Percentiles rank a stretch among this genome's conserved stretches.
Evolutionary conservation across 2,329 filamentous ascomycete genomes (phyloP).

Genomic region (Talaromyces verruculosus): DNA sequence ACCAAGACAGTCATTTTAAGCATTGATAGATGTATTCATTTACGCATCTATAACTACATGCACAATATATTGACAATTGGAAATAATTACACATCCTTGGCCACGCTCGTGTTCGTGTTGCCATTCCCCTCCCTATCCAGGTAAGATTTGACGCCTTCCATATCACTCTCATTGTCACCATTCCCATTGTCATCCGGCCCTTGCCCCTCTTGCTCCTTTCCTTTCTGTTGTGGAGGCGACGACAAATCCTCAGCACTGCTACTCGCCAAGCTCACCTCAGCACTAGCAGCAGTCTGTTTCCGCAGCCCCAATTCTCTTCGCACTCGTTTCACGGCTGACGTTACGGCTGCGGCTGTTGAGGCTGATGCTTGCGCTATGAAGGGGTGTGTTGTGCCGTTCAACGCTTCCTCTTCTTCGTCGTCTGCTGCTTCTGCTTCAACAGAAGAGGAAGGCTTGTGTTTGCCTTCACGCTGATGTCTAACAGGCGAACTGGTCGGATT

Average conservation of each 20-base stretch:
- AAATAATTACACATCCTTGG: not conserved
- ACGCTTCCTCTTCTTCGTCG: conserved; percentile 23
- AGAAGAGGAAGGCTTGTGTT: not conserved
- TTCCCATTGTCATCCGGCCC: conserved; percentile 25
- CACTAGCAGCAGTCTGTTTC: conserved; percentile 63
- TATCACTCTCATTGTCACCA: conserved; percentile 35
- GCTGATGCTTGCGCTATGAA: conserved; percentile 22
- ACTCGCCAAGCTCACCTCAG: conserved; percentile 69
- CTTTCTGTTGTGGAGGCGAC: conserved; percentile 26
- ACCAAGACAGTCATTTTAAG: not conserved
- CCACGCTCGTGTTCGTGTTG: not conserved
- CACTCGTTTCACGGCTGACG: conserved; percentile 10
- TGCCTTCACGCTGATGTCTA: not conserved
- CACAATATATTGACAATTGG: not conserved
- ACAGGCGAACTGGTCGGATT: conserved; percentile 14
- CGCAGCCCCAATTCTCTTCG: conserved; percentile 64
- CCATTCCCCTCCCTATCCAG: conserved; percentile 15
- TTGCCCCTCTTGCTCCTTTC: conserved; percentile 25
- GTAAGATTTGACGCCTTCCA: conserved; percentile 43
- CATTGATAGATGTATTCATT: not conserved
- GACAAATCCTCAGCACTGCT: conserved; percentile 59
- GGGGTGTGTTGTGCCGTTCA: conserved; percentile 17
- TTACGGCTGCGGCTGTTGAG: conserved; percentile 23
- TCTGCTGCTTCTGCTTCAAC: not conserved
- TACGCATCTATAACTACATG: not conserved